phyloP scores from a whole-genome alignment of 2,329 filamentous ascomycete species.

The Pestalotiopsis sp. region DNA sequence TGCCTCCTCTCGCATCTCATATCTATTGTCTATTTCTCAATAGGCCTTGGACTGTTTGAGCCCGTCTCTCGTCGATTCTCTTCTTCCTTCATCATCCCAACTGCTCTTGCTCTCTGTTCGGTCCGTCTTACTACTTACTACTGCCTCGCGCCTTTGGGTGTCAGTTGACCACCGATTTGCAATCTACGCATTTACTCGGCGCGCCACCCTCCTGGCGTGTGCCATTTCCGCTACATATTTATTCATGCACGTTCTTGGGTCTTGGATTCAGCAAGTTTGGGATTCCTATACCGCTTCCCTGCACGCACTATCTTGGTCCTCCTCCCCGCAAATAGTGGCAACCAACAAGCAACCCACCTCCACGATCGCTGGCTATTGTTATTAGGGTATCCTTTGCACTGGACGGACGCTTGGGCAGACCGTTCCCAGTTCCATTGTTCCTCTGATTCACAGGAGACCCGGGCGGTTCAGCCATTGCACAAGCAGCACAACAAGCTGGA shows the following conservation, averaged over 20 bases:
- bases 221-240: constrained; percentile 1
- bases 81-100: constrained; percentile 10
- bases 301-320: background rate
- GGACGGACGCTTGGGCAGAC: background rate
- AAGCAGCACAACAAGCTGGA: constrained; percentile 3
- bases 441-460: constrained; percentile 8
- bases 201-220: background rate
- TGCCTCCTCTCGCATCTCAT: constrained; percentile 2
- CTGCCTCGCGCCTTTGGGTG: background rate
- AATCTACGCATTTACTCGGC: background rate
- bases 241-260: constrained; percentile 7
- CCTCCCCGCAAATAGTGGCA: constrained; percentile 20
- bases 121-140: background rate
- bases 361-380: constrained; percentile 7
- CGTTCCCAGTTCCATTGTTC: constrained; percentile 4
- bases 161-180: background rate
- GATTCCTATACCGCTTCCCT: constrained; percentile 8
- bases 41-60: constrained; percentile 10
- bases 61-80: constrained; percentile 6
- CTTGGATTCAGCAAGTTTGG: background rate
- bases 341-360: constrained; percentile 10
- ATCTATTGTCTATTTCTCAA: constrained; percentile 7
- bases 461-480: constrained; percentile 9
- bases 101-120: background rate
- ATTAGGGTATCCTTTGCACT: background rate